Conservation (phyloP, 345 rosid species). For the Linum lewisii region DNA sequence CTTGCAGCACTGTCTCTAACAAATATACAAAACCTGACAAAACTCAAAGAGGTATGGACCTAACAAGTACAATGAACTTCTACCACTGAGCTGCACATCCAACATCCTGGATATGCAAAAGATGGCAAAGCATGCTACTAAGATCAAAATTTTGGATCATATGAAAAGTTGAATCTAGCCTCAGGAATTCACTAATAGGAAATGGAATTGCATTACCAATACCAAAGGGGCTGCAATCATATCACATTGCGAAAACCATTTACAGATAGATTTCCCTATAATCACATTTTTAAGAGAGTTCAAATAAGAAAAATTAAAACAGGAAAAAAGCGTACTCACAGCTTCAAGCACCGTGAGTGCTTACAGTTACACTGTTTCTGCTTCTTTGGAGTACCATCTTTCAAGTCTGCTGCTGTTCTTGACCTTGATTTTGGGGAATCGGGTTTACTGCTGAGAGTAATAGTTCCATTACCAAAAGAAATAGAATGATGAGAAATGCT, state of each 20-base stretch:
- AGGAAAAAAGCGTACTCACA: slow-evolving; percentile 17
- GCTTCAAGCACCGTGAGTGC: slow-evolving; percentile 94
- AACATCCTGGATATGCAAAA: background rate
- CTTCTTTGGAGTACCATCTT: slow-evolving; percentile 91
- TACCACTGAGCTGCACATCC: background rate
- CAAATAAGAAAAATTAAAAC: background rate
- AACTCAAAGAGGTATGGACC: background rate
- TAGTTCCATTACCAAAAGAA: background rate
- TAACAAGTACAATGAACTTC: background rate
- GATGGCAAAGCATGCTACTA: background rate
- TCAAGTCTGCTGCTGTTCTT: slow-evolving; percentile 50
- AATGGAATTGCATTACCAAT: background rate
- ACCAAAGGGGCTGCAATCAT: background rate
- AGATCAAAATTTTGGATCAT: background rate
- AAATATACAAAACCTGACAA: background rate
- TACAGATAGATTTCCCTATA: slow-evolving; percentile 2
- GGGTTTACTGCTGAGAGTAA: slow-evolving; percentile 41
- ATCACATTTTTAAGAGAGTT: background rate
- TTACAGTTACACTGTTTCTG: slow-evolving; percentile 95
- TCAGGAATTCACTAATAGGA: background rate
- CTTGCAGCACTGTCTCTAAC: background rate
- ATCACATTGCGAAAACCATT: background rate
- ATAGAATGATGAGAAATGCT: background rate
- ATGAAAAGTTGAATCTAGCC: slow-evolving; percentile 2
- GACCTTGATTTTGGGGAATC: slow-evolving; percentile 79